These are phyloP conservation scores for Euphorbia peplus DNA, from an alignment of 345 rosid genomes.

Conservation along the genomic window DNA sequence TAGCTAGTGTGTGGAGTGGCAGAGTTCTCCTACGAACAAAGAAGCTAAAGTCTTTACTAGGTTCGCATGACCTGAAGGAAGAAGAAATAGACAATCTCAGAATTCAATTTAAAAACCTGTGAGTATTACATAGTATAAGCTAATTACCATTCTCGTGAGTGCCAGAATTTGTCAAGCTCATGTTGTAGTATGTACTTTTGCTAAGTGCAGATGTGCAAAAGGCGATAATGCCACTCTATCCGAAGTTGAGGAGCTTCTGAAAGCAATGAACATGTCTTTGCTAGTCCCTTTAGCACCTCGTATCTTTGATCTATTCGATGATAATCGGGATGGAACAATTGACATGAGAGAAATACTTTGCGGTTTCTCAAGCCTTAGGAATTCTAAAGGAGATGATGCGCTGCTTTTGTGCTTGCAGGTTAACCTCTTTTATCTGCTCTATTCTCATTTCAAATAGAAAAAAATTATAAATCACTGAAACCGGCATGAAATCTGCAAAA, in stretches of 20 bases:
- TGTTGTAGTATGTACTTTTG: not conserved
- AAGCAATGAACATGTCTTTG: conserved; percentile 62
- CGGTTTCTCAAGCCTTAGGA: conserved; percentile 63
- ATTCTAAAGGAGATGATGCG: conserved; percentile 64
- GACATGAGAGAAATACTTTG: conserved; percentile 68
- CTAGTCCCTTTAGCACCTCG: conserved; percentile 55
- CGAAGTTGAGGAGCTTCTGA: conserved; percentile 58
- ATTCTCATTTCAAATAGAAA: too few relatives aligned
- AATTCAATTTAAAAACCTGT: conserved; percentile 47
- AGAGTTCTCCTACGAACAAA: conserved; percentile 52
- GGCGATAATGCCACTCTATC: conserved; percentile 62
- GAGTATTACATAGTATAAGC: not conserved
- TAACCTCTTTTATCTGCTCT: not conserved
- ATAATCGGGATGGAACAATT: conserved; percentile 61
- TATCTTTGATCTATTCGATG: conserved; percentile 55
- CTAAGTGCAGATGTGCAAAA: conserved; percentile 45
- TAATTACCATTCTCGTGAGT: not conserved
- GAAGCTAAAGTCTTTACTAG: conserved; percentile 50
- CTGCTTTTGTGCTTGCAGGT: conserved; percentile 64
- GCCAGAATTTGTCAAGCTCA: not conserved
- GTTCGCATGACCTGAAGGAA: conserved; percentile 48
- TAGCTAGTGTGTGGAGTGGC: conserved; percentile 60
- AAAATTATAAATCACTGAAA: not conserved
- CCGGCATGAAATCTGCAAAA: not conserved
- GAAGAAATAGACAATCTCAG: conserved; percentile 54